Base-by-base conservation (phyloP, 306 rosid genomes). In the Pterocarpus macrocarpus region DNA sequence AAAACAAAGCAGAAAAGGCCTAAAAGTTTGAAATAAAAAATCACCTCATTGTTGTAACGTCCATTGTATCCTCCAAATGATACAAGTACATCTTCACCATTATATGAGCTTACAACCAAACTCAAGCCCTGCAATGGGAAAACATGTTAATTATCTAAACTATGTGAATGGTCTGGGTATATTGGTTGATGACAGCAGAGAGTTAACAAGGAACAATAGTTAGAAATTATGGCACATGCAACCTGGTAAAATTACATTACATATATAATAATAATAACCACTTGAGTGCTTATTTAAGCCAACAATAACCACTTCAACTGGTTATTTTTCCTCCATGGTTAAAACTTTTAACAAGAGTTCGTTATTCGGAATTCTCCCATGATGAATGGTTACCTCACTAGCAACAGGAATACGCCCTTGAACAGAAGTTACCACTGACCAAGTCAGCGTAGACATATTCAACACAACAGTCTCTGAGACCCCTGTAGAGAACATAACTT, bases 21-120 rank as follows among this genome's bases (percentile, higher is more conserved):
- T 58, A n/a, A 81, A 14, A 32, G 2, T 32, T 63, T 58, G 34
- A 76, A 76, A 58, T 70, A 43, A 33, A 79, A 76, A 55, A 85
- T 83, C 82, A 92, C 98, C 94, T 94, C 98, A 61, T 75, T 92
- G 86, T 90, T 92, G 87, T 94, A 94, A 58, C 83, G 93, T 9
- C 98, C 98, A 78, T 92, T 94, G 74, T 94, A 94, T 81, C 98
- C 98, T 73, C 98, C 97, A 89, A 92, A 94, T 52, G 95, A 87
- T 61, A 94, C 81, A 55, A 94, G 91, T 52, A 90, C 63, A 58
- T 94, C 97, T 86, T 90, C 94, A 49, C 98, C 93, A 62, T 89
- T 80, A 64, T 57, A 86, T 49, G 91, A 85, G 69, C 94, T 87
- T 70, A 90, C 87, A 71, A 83, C 94, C 89, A 94, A 76, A 88